Conservation (phyloP, 2,329 filamentous ascomycete species). For the Aspergillus brasiliensis region DNA sequence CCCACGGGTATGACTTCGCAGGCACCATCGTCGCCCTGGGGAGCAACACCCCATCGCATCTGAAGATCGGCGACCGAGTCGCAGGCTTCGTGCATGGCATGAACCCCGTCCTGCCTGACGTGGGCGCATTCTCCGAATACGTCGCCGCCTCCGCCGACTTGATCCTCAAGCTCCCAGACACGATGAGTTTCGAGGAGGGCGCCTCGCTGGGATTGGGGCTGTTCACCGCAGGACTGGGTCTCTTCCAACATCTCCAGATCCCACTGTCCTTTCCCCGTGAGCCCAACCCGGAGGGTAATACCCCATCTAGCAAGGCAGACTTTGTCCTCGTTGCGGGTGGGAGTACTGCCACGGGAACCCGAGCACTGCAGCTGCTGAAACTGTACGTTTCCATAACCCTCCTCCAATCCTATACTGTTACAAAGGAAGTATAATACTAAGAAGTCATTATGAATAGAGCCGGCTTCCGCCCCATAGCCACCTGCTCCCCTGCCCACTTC, state of each 20-base stretch:
- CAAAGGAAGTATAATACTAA: too few species aligned
- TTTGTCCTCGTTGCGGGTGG: conserved; percentile 52
- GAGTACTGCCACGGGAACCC: conserved; percentile 46
- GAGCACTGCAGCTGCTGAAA: conserved; percentile 49
- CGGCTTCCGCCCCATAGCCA: conserved; percentile 48
- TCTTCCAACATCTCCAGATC: conserved; percentile 31
- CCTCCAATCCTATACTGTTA: not conserved
- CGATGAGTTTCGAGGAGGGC: conserved; percentile 33
- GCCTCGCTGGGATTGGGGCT: conserved; percentile 35
- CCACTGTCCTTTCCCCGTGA: not conserved
- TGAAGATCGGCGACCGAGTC: conserved; percentile 39
- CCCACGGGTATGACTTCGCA: conserved; percentile 15
- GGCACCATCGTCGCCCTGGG: conserved; percentile 15
- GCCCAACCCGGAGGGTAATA: conserved; percentile 11
- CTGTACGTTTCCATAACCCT: conserved; percentile 25
- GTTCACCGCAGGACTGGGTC: conserved; percentile 31
- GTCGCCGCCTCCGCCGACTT: conserved; percentile 32
- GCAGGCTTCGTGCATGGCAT: conserved; percentile 36
- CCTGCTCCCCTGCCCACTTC: conserved; percentile 49
- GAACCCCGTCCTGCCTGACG: conserved; percentile 28
- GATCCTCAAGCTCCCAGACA: conserved; percentile 32
- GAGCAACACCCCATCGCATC: not conserved
- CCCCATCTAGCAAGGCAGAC: conserved; percentile 10
- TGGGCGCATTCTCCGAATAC: conserved; percentile 43
- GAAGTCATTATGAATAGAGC: conserved; percentile 20